Evolutionary conservation across 2,329 filamentous ascomycete species (phyloP).

Genomic region (Cordyceps fumosorosea): DNA sequence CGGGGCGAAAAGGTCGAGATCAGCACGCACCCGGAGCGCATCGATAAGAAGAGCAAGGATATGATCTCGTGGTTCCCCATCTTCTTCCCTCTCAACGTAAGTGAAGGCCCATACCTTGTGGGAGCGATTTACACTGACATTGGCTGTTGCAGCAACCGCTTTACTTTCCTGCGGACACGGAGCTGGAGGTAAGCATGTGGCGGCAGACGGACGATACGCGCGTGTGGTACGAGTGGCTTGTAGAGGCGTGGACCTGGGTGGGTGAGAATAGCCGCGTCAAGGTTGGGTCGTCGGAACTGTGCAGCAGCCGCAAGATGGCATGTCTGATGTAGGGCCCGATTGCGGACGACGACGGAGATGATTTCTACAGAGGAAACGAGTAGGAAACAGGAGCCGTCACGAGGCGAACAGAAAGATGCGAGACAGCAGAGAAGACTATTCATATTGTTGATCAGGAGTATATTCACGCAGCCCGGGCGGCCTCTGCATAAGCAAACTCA

Average conservation of each 20-base stretch:
- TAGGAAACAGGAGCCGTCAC: background rate
- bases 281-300: conserved; percentile 58
- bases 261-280: conserved; percentile 56
- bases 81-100: conserved; percentile 89
- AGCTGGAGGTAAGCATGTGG: conserved; percentile 92
- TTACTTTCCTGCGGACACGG: conserved; percentile 74
- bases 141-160: conserved; percentile 61
- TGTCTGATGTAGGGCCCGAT: conserved; percentile 55
- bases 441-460: background rate
- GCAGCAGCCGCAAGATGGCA: conserved; percentile 62
- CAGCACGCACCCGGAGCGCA: conserved; percentile 86
- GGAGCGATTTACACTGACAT: background rate
- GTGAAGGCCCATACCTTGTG: conserved; percentile 20
- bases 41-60: conserved; percentile 86
- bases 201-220: conserved; percentile 89
- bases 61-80: conserved; percentile 99
- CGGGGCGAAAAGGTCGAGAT: conserved; percentile 63
- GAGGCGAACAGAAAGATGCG: background rate
- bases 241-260: conserved; percentile 71
- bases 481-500: background rate
- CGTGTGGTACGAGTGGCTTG: conserved; percentile 98
- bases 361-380: background rate
- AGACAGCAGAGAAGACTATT: background rate
- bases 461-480: background rate
- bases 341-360: too few species aligned